Conservation (phyloP, 1,284 basidiomycete genomes). For the Bothia castanella region DNA sequence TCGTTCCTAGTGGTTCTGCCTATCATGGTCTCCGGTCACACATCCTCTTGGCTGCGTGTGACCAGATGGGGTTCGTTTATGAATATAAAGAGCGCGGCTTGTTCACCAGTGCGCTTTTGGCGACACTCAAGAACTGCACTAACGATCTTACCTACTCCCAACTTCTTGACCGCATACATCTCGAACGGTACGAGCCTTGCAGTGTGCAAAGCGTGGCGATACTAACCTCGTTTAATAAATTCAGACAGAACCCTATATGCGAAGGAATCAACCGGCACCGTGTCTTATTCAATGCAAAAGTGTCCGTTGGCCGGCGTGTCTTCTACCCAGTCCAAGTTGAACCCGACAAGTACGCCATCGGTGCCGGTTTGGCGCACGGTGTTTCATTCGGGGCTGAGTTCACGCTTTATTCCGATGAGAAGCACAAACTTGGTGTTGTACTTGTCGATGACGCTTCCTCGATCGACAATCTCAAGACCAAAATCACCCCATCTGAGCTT, state of each 20-base stretch:
- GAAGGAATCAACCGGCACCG: constrained; percentile 18
- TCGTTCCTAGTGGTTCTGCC: constrained; percentile 43
- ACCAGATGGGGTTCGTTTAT: constrained; percentile 36
- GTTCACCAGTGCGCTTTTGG: constrained; percentile 19
- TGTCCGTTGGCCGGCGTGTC: constrained; percentile 3
- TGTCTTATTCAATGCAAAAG: constrained; percentile 16
- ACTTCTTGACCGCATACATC: constrained; percentile 7
- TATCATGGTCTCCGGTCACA: constrained; percentile 20
- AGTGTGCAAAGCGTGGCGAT: too few relatives aligned
- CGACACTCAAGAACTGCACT: constrained; percentile 1
- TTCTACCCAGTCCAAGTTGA: neutral
- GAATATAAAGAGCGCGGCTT: constrained; percentile 12
- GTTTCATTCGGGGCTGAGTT: constrained; percentile 12
- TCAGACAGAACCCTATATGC: constrained; percentile 20
- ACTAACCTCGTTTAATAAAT: neutral
- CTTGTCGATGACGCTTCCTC: constrained; percentile 5
- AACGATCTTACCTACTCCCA: constrained; percentile 16
- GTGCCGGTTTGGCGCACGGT: constrained; percentile 20
- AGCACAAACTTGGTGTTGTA: neutral
- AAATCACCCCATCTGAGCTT: neutral
- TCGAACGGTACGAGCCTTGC: constrained; percentile 9
- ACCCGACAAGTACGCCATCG: constrained; percentile 6
- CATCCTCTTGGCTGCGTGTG: constrained; percentile 48
- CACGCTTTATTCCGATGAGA: constrained; percentile 12
- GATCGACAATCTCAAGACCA: constrained; percentile 20